A percentile compares a stretch with the other conserved stretches of the same genome.
Evolutionary conservation across 257 asterid species (phyloP).

Genomic region (Lithospermum erythrorhizon): DNA sequence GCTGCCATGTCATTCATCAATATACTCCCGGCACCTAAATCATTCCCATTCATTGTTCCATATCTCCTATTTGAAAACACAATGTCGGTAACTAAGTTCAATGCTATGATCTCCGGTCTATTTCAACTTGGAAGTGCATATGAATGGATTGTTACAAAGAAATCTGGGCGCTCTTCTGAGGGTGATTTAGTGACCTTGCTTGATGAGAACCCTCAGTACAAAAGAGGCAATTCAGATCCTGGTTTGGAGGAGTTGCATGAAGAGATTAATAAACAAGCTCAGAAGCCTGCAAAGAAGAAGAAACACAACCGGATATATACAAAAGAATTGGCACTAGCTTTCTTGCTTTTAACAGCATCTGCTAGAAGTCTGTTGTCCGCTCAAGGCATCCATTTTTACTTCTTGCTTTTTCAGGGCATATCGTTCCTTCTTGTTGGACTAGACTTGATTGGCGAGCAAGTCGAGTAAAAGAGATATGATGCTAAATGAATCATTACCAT

Average conservation of each 20-base stretch:
- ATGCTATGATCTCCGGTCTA: conserved; percentile 68
- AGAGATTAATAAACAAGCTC: conserved; percentile 23
- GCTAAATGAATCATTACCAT: not conserved
- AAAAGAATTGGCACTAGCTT: conserved; percentile 53
- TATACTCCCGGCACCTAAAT: conserved; percentile 56
- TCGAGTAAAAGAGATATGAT: conserved; percentile 8
- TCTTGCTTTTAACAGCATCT: conserved; percentile 53
- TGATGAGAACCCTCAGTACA: conserved; percentile 29
- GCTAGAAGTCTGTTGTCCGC: conserved; percentile 58
- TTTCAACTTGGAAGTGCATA: conserved; percentile 70
- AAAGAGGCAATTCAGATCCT: conserved; percentile 47
- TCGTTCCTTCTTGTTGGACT: conserved; percentile 66
- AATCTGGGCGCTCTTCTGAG: conserved; percentile 63
- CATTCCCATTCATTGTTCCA: conserved; percentile 68
- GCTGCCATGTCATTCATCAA: conserved; percentile 54
- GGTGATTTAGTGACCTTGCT: conserved; percentile 36
- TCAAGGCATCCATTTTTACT: conserved; percentile 71
- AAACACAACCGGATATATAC: conserved; percentile 55
- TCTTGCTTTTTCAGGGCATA: conserved; percentile 61
- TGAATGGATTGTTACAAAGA: conserved; percentile 78
- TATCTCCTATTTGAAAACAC: conserved; percentile 68
- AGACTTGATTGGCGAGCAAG: conserved; percentile 75
- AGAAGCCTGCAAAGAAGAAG: conserved; percentile 24
- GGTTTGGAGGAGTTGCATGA: conserved; percentile 34
- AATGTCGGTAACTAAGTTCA: conserved; percentile 74